Conservation (phyloP, 2,329 filamentous ascomycete genomes). For the Cladorrhinum sp. region DNA sequence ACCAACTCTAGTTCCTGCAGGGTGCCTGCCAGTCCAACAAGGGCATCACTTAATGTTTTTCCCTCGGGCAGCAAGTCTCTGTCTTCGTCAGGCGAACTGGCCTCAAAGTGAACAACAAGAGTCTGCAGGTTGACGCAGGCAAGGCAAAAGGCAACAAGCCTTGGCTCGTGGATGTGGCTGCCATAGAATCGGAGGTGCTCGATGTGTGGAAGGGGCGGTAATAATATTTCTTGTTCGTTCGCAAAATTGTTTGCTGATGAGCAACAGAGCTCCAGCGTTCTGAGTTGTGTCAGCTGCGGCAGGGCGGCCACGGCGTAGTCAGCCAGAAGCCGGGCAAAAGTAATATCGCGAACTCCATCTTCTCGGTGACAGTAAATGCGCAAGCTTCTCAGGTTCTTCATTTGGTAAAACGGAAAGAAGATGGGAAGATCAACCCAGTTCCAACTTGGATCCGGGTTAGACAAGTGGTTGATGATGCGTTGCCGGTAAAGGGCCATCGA, state of each 20-base stretch:
- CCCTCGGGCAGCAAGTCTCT: constrained; percentile 26
- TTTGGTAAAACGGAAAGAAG: constrained; percentile 17
- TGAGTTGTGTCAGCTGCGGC: constrained; percentile 19
- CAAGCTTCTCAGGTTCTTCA: constrained; percentile 23
- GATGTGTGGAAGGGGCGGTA: constrained; percentile 26
- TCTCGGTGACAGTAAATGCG: constrained; percentile 30
- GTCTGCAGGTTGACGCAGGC: constrained; percentile 27
- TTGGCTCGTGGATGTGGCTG: constrained; percentile 29
- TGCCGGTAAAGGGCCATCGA: neutral
- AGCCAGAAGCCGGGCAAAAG: constrained; percentile 24
- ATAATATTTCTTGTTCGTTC: neutral
- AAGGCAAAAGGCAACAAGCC: constrained; percentile 25
- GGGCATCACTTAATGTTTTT: constrained; percentile 27
- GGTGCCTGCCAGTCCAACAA: constrained; percentile 20
- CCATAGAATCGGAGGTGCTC: constrained; percentile 28
- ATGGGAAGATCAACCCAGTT: constrained; percentile 8
- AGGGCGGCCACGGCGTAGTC: constrained; percentile 23
- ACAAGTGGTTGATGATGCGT: neutral
- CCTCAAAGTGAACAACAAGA: constrained; percentile 30
- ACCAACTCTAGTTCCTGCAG: constrained; percentile 27
- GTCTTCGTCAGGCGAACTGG: constrained; percentile 26
- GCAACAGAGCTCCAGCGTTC: constrained; percentile 29
- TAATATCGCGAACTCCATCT: constrained; percentile 21
- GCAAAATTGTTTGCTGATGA: constrained; percentile 17
- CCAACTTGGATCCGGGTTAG: neutral